Evolutionary conservation across 2,329 filamentous ascomycete genomes (phyloP).

Genomic region (Pseudomassariella vexata): DNA sequence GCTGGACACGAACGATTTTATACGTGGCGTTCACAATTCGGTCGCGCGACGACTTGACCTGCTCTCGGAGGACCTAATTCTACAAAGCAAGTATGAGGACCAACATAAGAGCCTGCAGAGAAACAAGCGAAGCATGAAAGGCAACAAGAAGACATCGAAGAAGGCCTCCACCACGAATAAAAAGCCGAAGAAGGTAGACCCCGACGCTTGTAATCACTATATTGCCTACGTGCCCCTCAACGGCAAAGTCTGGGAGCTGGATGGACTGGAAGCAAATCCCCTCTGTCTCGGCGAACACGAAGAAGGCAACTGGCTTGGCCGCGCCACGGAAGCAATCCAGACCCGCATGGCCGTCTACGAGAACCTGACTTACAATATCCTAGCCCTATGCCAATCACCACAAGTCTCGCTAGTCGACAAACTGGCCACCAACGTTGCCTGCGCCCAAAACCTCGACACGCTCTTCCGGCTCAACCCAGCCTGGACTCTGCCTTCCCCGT

Average conservation of each 20-base stretch:
- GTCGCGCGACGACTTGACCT: slow-evolving; percentile 78
- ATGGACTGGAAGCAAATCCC: slow-evolving; percentile 73
- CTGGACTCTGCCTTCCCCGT: too few relatives aligned
- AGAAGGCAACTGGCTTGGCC: slow-evolving; percentile 57
- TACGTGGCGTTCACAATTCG: slow-evolving; percentile 81
- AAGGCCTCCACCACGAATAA: background rate
- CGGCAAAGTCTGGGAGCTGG: slow-evolving; percentile 80
- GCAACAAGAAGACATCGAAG: slow-evolving; percentile 27
- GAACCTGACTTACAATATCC: slow-evolving; percentile 68
- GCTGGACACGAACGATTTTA: slow-evolving; percentile 67
- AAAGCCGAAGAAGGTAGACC: slow-evolving; percentile 35
- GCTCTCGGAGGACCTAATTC: slow-evolving; percentile 61
- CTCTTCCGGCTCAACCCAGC: slow-evolving; percentile 11
- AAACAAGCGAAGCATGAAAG: slow-evolving; percentile 9
- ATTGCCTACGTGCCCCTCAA: slow-evolving; percentile 77
- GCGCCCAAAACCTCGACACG: slow-evolving; percentile 29
- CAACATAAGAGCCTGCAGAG: slow-evolving; percentile 25
- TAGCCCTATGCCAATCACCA: slow-evolving; percentile 68
- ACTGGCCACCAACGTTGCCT: slow-evolving; percentile 37
- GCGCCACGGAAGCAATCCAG: slow-evolving; percentile 60
- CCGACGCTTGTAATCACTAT: slow-evolving; percentile 74
- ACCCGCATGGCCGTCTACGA: slow-evolving; percentile 61
- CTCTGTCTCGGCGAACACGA: slow-evolving; percentile 49
- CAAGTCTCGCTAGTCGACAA: slow-evolving; percentile 41
- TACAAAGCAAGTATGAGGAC: slow-evolving; percentile 50